These are phyloP conservation scores for Starmerella apis DNA, from an alignment of 805 yeast species.

Conservation along the genomic window DNA sequence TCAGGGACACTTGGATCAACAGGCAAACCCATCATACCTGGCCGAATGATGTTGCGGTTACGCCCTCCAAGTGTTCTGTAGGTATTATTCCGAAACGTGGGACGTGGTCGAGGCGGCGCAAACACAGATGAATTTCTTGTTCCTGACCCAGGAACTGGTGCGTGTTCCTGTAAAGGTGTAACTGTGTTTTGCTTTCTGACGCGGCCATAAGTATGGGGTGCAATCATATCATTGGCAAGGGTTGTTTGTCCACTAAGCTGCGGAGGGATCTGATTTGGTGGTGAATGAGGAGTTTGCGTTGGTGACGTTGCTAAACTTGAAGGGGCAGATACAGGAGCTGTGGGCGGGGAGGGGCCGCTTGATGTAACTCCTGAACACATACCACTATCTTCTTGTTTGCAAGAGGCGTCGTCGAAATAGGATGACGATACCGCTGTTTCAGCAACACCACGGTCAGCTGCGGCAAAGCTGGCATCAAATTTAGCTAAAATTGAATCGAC, in stretches of 20 bases:
- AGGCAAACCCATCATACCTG: conserved; percentile 25
- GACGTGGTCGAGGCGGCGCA: conserved; percentile 6
- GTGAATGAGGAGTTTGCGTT: conserved; percentile 1
- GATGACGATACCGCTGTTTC: not conserved
- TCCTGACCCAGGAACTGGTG: conserved; percentile 5
- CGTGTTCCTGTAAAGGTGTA: not conserved
- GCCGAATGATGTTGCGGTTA: conserved; percentile 19
- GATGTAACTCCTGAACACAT: not conserved
- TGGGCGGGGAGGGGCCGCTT: not conserved
- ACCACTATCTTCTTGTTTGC: not conserved
- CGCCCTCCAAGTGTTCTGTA: conserved; percentile 9
- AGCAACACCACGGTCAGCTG: conserved; percentile 16
- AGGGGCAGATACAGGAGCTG: conserved; percentile 7
- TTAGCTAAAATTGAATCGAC: conserved; percentile 25
- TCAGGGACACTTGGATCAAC: conserved; percentile 22
- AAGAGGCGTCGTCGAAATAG: not conserved
- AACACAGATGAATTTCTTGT: not conserved
- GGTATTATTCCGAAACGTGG: conserved; percentile 1
- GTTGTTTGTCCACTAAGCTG: not conserved
- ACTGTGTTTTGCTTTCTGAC: conserved; percentile 17
- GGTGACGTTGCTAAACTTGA: conserved; percentile 2
- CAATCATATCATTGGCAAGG: conserved; percentile 7
- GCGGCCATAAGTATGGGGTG: conserved; percentile 18
- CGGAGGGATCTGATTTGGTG: conserved; percentile 3
- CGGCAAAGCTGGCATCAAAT: conserved; percentile 26